Conservation (phyloP, 352 stramenopile species). For the Globisporangium carolinianum region DNA sequence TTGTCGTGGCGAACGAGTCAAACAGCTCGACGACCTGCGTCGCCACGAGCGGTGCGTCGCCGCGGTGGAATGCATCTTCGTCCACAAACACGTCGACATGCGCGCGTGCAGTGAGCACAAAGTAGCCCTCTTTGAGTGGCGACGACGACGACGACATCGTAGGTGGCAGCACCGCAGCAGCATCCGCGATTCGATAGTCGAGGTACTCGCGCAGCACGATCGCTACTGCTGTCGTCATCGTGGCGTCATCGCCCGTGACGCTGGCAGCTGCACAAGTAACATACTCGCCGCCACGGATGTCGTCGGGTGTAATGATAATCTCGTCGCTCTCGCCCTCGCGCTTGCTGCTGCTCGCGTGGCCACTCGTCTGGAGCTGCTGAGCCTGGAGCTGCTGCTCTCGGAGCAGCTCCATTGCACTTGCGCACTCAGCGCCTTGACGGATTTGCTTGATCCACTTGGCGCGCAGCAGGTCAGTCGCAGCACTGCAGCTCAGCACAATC, state of each 20-base stretch:
- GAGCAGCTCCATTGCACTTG: constrained; percentile 43
- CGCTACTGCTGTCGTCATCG: background rate
- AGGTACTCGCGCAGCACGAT: constrained; percentile 9
- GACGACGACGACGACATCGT: constrained; percentile 5
- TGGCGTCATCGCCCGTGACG: background rate
- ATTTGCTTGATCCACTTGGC: constrained; percentile 67
- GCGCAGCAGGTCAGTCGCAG: constrained; percentile 43
- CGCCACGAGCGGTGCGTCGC: constrained; percentile 14
- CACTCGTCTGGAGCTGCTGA: background rate
- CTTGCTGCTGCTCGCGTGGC: background rate
- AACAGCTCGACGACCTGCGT: constrained; percentile 30
- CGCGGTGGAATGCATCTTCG: constrained; percentile 35
- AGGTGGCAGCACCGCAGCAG: constrained; percentile 3
- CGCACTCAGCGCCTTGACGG: constrained; percentile 41
- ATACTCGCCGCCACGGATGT: too few relatives aligned
- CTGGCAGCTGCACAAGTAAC: background rate
- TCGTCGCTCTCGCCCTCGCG: background rate
- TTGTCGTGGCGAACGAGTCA: background rate
- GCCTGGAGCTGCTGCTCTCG: constrained; percentile 39
- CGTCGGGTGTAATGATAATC: background rate
- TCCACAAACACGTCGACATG: constrained; percentile 31
- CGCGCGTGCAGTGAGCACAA: constrained; percentile 28
- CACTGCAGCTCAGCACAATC: constrained; percentile 53
- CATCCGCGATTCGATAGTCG: constrained; percentile 8
- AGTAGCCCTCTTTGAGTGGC: constrained; percentile 19